Percentiles rank a stretch among this genome's conserved stretches.
These are phyloP conservation scores for Dichotomopilus funicola DNA, from an alignment of 2,329 filamentous ascomycete genomes.

Conservation along the genomic window DNA sequence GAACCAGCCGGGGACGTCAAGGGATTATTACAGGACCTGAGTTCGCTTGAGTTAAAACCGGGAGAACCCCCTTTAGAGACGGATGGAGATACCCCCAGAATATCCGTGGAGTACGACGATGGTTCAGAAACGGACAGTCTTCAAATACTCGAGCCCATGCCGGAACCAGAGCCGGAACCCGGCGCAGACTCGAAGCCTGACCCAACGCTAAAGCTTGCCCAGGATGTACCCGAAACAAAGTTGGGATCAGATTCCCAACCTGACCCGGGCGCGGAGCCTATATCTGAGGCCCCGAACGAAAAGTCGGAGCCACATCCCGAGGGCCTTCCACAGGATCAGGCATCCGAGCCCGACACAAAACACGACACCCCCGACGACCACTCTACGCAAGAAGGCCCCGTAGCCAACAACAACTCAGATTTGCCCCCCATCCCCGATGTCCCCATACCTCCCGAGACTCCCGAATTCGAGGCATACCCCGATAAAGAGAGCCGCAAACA, in stretches of 20 bases:
- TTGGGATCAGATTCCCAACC: too few species aligned
- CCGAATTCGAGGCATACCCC: constrained; percentile 51
- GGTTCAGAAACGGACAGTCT: not conserved
- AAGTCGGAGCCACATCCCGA: too few species aligned
- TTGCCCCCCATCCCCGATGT: constrained; percentile 41
- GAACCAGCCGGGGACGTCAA: not conserved
- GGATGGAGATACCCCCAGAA: constrained; percentile 5
- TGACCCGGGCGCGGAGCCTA: not conserved
- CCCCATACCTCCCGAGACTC: constrained; percentile 47
- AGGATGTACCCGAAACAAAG: too few species aligned
- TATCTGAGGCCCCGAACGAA: not conserved
- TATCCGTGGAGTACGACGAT: constrained; percentile 36
- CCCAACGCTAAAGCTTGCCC: not conserved
- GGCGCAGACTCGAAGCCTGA: not conserved
- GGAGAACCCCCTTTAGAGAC: not conserved
- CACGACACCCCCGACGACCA: not conserved
- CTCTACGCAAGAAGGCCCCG: constrained; percentile 1
- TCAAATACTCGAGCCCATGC: constrained; percentile 13
- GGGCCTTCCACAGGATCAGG: not conserved
- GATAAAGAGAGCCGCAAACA: constrained; percentile 62
- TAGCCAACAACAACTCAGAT: constrained; percentile 12
- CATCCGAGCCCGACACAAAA: not conserved
- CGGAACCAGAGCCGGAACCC: constrained; percentile 6
- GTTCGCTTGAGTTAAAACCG: not conserved
- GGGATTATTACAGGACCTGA: not conserved